Evolutionary conservation across 1,284 basidiomycete genomes (phyloP), one percentile per base, ranked within the genome.

Genomic region (Leccinum griseonigrum): DNA sequence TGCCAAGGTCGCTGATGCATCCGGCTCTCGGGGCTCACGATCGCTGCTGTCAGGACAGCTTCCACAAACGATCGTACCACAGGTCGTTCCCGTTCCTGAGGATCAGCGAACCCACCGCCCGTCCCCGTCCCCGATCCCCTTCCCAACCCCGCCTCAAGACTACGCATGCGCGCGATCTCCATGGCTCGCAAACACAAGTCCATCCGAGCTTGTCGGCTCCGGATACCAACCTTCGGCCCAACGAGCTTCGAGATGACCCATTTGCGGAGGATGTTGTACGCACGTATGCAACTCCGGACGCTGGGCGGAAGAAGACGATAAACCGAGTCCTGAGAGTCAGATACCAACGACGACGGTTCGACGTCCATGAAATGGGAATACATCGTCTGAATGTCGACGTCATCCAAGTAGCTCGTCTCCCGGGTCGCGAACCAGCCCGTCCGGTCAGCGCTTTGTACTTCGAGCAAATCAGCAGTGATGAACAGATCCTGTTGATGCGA

Each of bases 31-130:
- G 87, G 81, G 63, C 89, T 90, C 48, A 92, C 71, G 26, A 92
- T 74, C 0, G 89, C 90, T 28, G 89, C 87, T 0, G 83, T 85
- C 8, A 91, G 74, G 18, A 89, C 84, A 0, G 88, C 82, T 71
- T 92, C 92, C 26, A 88, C 88, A 68, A 92, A 92, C 0, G 91
- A 91, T 13, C 90, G 83, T 6, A 88, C 80, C 63, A 85, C 86
- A 1, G 87, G 83, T 43, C 82, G 81, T 48, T 86, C 81, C 14
- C 18, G 43, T 46, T 22, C 43, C 18, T 76, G 71, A 5, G 75
- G 63, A 3, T 75, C 74, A 3, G 63, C 57, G 18, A 71, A 66
- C 28, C 71, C 60, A 32, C 75, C 64, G 9, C 73, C 70, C 22
- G 46, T 22, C 3, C 18, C 46, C 18, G 18, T 22, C 18, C 43